Evolutionary conservation across 2,329 filamentous ascomycete genomes (phyloP).

Genomic region (Nothophaeocryptopus gaeumannii): DNA sequence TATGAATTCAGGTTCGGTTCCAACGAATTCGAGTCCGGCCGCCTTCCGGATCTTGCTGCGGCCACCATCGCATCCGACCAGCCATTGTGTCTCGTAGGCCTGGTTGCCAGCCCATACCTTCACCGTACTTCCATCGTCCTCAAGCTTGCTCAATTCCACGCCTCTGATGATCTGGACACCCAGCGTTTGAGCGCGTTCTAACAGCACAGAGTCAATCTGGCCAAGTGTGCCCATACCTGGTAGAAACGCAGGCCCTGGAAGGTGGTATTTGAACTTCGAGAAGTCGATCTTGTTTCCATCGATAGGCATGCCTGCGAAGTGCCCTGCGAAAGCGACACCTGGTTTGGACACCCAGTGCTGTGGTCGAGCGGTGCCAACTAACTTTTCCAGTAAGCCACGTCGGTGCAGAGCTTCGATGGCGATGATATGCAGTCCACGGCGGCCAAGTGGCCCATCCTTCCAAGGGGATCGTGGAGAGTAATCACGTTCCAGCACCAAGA

Average conservation of each 20-base stretch:
- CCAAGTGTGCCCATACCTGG: background rate
- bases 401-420: conserved; percentile 1
- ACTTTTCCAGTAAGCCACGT: conserved; percentile 2
- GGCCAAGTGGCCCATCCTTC: background rate
- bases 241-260: background rate
- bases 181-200: background rate
- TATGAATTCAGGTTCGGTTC: conserved; percentile 13
- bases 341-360: background rate
- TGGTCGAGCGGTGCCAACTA: background rate
- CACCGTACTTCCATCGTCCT: background rate
- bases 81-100: background rate
- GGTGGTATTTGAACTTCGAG: background rate
- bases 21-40: conserved; percentile 8
- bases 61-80: conserved; percentile 11
- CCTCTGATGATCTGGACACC: background rate
- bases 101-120: background rate
- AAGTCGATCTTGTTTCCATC: conserved; percentile 1
- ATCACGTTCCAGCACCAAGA: background rate
- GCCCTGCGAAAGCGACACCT: background rate
- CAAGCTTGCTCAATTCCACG: background rate
- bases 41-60: conserved; percentile 7
- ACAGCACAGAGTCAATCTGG: conserved; percentile 1
- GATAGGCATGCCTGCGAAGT: conserved; percentile 4
- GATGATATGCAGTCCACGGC: background rate
- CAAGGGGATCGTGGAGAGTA: background rate